A percentile compares a stretch with the other conserved stretches of the same genome.
Conservation (phyloP, 768 basidiomycete species). For the Termitomyces sp. region DNA sequence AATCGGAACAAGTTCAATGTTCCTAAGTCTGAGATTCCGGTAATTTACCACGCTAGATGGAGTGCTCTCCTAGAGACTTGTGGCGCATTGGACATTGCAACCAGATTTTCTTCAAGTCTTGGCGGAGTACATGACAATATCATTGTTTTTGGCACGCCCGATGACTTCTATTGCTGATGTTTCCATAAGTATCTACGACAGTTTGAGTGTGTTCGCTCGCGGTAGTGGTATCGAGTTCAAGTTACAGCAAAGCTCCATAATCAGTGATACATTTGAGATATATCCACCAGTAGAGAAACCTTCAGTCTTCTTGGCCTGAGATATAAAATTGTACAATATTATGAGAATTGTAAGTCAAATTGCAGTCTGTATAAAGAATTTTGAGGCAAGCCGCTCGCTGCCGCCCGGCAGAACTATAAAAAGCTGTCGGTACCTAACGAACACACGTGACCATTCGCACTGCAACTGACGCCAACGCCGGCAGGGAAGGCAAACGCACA, state of each 20-base stretch:
- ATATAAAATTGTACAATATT: no score
- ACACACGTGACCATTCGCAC: background rate
- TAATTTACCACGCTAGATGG: background rate
- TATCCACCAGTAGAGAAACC: no score
- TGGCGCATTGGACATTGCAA: background rate
- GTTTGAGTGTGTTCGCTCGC: no score
- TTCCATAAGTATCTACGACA: background rate
- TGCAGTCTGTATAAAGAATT: no score
- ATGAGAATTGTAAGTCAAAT: no score
- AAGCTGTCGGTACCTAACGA: no score
- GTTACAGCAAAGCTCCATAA: no score
- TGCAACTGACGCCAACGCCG: background rate
- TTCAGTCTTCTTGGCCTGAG: no score
- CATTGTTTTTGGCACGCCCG: background rate
- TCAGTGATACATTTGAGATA: no score
- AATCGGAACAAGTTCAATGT: background rate
- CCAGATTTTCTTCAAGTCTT: background rate
- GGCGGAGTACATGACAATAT: background rate
- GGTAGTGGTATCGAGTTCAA: no score
- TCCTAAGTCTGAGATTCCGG: background rate
- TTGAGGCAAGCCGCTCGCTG: no score
- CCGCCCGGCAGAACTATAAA: no score
- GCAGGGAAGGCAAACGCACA: constrained; percentile 13
- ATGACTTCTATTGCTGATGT: background rate
- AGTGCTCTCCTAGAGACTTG: background rate